Conservation (phyloP, 495 filamentous ascomycete species). For the Parathielavia appendiculata region DNA sequence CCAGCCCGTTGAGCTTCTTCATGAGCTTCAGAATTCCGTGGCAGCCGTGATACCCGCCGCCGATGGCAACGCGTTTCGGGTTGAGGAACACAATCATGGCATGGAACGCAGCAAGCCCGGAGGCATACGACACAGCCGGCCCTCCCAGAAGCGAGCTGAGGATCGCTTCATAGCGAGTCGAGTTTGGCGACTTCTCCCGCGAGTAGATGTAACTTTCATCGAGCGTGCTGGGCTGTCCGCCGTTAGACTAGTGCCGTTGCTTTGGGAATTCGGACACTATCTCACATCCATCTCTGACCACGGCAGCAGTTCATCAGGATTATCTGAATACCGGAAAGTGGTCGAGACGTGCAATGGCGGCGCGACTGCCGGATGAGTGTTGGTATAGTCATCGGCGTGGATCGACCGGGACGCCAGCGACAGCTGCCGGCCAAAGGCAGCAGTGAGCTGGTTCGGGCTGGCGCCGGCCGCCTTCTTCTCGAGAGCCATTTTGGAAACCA, state of each 20-base stretch:
- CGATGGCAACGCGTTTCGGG: constrained; percentile 72
- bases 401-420: constrained; percentile 66
- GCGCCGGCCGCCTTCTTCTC: constrained; percentile 11
- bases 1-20: constrained; percentile 61
- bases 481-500: background rate
- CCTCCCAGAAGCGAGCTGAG: constrained; percentile 67
- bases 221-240: constrained; percentile 34
- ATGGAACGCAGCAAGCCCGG: constrained; percentile 83
- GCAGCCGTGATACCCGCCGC: constrained; percentile 86
- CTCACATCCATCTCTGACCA: constrained; percentile 43
- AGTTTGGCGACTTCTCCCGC: constrained; percentile 66
- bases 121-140: constrained; percentile 68
- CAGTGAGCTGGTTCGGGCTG: constrained; percentile 25
- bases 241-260: constrained; percentile 3
- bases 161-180: constrained; percentile 76
- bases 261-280: background rate
- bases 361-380: constrained; percentile 67
- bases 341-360: constrained; percentile 83
- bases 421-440: constrained; percentile 33
- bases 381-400: constrained; percentile 79
- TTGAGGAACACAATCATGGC: constrained; percentile 71
- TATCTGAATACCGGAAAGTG: constrained; percentile 71
- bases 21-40: constrained; percentile 75
- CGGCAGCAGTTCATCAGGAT: constrained; percentile 59
- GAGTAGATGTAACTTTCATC: constrained; percentile 68